Percentiles rank a stretch among this genome's conserved stretches.
These are phyloP conservation scores for Fraxinus anomala DNA, from an alignment of 257 asterid genomes.

Conservation along the genomic window DNA sequence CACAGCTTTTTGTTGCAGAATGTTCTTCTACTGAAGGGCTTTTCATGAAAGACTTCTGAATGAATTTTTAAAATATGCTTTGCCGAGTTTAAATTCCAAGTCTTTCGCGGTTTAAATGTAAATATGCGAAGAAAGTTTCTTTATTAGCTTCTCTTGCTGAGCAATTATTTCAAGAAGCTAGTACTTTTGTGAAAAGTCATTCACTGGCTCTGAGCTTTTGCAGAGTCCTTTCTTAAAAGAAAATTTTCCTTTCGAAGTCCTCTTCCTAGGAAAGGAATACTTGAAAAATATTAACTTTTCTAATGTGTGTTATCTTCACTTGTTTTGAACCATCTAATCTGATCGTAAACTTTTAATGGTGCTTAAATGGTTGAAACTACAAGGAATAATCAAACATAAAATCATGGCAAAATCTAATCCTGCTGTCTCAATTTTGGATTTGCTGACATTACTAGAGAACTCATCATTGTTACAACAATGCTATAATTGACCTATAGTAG, in stretches of 20 bases:
- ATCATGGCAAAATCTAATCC: not conserved
- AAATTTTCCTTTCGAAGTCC: not conserved
- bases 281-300: not conserved
- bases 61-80: not conserved
- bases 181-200: not conserved
- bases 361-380: not conserved
- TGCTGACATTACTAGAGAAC: not conserved
- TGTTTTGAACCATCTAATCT: not conserved
- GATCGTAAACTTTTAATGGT: not conserved
- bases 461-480: not conserved
- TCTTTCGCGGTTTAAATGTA: not conserved
- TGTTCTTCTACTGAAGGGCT: not conserved
- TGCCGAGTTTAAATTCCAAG: not conserved
- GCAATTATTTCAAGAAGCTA: not conserved
- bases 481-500: not conserved
- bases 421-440: not conserved
- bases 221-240: not conserved
- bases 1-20: not conserved
- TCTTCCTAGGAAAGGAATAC: not conserved
- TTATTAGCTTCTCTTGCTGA: not conserved
- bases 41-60: not conserved
- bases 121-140: too few species aligned
- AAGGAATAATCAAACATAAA: not conserved
- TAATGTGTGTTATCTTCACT: not conserved
- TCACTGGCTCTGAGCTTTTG: not conserved